Percentiles rank a stretch among this genome's conserved stretches.
These are phyloP conservation scores for Zygoascus hellenicus DNA, from an alignment of 1,139 yeast genomes.

Conservation along the genomic window DNA sequence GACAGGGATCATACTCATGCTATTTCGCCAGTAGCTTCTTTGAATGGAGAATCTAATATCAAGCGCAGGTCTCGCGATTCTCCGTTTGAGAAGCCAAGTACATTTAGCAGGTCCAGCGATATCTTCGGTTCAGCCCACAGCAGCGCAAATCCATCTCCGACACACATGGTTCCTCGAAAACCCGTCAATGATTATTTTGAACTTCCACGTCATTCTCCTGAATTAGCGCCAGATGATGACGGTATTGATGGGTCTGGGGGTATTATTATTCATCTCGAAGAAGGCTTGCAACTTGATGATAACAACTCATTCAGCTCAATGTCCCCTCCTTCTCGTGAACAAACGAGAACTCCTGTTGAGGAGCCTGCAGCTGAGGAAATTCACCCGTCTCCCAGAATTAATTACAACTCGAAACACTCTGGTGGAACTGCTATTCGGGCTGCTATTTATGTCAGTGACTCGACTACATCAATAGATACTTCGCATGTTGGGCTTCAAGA, in stretches of 20 bases:
- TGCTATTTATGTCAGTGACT: conserved; percentile 10
- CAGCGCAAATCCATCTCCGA: too few species aligned
- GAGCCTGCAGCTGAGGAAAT: not conserved
- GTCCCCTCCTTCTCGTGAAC: not conserved
- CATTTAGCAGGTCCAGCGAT: too few species aligned
- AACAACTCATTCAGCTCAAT: not conserved
- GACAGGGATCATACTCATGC: too few species aligned
- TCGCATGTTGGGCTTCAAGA: conserved; percentile 1
- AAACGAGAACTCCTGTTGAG: not conserved
- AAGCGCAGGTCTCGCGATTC: too few species aligned
- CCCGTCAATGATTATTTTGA: too few species aligned
- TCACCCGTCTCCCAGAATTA: not conserved
- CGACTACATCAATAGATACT: conserved; percentile 3
- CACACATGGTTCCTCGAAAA: too few species aligned
- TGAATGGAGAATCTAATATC: too few species aligned
- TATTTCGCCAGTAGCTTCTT: too few species aligned
- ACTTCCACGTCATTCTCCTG: too few species aligned
- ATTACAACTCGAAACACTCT: not conserved
- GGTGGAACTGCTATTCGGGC: conserved; percentile 2
- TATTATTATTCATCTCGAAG: conserved; percentile 9
- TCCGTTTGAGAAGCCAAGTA: too few species aligned
- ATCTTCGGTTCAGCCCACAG: too few species aligned
- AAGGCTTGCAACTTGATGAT: not conserved
- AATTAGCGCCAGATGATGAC: not conserved
- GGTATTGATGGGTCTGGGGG: not conserved